Conservation (phyloP, 108 stramenopile genomes). For the Cyclotella distinguenda region DNA sequence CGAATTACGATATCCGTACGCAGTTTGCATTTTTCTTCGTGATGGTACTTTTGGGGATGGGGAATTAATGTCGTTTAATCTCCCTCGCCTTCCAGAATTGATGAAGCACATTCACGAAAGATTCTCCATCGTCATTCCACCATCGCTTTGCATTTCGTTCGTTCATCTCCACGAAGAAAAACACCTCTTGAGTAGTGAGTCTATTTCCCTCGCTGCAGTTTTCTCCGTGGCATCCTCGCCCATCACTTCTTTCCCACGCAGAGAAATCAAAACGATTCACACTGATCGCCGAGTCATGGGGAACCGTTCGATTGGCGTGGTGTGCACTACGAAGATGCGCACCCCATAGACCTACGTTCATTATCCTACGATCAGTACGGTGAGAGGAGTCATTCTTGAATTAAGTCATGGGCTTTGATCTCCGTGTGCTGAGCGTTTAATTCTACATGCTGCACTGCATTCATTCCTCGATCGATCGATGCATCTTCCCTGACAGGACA, state of each 20-base stretch:
- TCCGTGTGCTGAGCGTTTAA: not conserved
- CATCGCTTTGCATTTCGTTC: constrained; percentile 48
- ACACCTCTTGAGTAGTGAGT: constrained; percentile 23
- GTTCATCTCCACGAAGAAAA: constrained; percentile 58
- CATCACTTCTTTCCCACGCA: constrained; percentile 29
- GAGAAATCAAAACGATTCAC: constrained; percentile 63
- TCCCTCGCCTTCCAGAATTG: constrained; percentile 19
- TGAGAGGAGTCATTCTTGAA: not conserved
- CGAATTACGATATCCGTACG: constrained; percentile 38
- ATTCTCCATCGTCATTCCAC: constrained; percentile 41
- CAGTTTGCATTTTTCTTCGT: constrained; percentile 22
- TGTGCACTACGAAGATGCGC: constrained; percentile 53
- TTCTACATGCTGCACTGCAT: no score
- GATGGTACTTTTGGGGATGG: constrained; percentile 8
- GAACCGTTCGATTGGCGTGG: constrained; percentile 77
- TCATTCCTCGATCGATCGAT: no score
- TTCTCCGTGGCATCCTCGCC: constrained; percentile 31
- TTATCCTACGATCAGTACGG: constrained; percentile 95
- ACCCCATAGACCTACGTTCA: constrained; percentile 95
- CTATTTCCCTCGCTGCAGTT: constrained; percentile 19
- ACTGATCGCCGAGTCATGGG: constrained; percentile 85
- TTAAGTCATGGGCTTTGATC: not conserved
- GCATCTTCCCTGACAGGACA: no score
- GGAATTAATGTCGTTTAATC: constrained; percentile 9
- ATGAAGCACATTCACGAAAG: constrained; percentile 43